Evolutionary conservation across 106 monocot genomes (phyloP).

Genomic region (Vanilla planifolia): DNA sequence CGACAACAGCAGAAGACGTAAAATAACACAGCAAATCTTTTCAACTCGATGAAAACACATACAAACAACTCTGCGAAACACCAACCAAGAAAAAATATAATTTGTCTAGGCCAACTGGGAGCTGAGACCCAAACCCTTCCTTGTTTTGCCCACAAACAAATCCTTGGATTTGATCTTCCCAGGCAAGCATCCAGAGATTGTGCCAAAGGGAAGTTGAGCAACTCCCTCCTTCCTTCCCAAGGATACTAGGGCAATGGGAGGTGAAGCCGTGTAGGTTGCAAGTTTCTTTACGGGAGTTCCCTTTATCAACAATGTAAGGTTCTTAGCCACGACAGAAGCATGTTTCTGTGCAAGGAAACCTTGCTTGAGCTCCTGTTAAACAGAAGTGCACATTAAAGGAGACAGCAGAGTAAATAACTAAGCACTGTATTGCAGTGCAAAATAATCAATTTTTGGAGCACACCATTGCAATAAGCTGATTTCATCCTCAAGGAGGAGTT

Average conservation of each 20-base stretch:
- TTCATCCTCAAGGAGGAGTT: too few species aligned
- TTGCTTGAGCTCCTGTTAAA: conserved; percentile 43
- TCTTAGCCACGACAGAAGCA: conserved; percentile 41
- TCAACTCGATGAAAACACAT: too few species aligned
- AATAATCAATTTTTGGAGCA: too few species aligned
- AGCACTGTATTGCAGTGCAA: too few species aligned
- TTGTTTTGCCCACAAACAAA: conserved; percentile 33
- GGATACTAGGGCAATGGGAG: conserved; percentile 24
- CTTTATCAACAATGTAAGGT: conserved; percentile 44
- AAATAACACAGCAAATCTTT: too few species aligned
- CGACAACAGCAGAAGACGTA: too few species aligned
- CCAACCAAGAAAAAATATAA: too few species aligned
- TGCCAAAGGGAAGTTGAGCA: conserved; percentile 35
- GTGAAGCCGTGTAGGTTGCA: conserved; percentile 17
- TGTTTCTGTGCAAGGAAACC: conserved; percentile 53
- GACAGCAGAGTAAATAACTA: too few species aligned
- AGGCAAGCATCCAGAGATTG: conserved; percentile 29
- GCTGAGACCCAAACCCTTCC: conserved; percentile 33
- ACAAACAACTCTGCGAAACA: too few species aligned
- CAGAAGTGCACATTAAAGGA: neutral
- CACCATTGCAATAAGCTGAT: too few species aligned
- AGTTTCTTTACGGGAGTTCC: conserved; percentile 22
- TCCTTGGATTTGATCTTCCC: conserved; percentile 53
- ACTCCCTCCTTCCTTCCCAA: conserved; percentile 46
- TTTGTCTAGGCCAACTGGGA: too few species aligned